Evolutionary conservation across 306 rosid genomes (phyloP).

Genomic region (Quercus agrifolia): DNA sequence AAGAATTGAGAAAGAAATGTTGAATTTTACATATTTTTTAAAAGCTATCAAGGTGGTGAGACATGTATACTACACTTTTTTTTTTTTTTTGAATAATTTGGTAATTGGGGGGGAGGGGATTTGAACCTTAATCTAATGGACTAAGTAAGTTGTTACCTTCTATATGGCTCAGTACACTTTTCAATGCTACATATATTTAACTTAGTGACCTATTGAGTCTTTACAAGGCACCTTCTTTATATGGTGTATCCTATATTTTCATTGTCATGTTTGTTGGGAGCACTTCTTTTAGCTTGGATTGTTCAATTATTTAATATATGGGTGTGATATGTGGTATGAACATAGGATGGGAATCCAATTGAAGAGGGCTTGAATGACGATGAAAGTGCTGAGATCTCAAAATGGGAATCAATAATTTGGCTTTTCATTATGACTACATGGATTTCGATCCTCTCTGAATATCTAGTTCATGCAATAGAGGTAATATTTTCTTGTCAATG

Average conservation of each 20-base stretch:
- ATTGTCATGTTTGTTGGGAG: constrained; percentile 3
- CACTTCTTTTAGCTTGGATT: background rate
- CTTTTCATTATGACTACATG: constrained; percentile 70
- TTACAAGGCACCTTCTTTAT: background rate
- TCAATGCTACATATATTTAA: background rate
- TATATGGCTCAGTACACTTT: too few relatives aligned
- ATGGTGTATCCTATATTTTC: constrained; percentile 9
- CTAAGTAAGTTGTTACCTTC: too few relatives aligned
- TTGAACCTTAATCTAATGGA: too few relatives aligned
- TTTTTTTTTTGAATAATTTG: too few relatives aligned
- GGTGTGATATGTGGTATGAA: constrained; percentile 21
- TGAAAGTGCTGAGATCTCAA: constrained; percentile 73
- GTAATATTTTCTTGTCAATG: constrained; percentile 24
- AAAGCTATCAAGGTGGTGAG: too few relatives aligned
- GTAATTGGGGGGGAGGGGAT: too few relatives aligned
- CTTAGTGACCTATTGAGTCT: background rate
- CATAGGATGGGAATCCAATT: constrained; percentile 53
- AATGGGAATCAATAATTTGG: constrained; percentile 86
- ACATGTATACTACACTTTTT: too few relatives aligned
- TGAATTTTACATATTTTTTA: too few relatives aligned
- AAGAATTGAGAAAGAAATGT: too few relatives aligned
- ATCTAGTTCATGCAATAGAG: constrained; percentile 74
- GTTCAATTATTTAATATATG: constrained; percentile 23
- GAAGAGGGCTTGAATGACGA: constrained; percentile 42
- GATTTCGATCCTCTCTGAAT: constrained; percentile 76